Base-by-base conservation (phyloP, 2,329 filamentous ascomycete genomes). In the Neoscytalidium dimidiatum region DNA sequence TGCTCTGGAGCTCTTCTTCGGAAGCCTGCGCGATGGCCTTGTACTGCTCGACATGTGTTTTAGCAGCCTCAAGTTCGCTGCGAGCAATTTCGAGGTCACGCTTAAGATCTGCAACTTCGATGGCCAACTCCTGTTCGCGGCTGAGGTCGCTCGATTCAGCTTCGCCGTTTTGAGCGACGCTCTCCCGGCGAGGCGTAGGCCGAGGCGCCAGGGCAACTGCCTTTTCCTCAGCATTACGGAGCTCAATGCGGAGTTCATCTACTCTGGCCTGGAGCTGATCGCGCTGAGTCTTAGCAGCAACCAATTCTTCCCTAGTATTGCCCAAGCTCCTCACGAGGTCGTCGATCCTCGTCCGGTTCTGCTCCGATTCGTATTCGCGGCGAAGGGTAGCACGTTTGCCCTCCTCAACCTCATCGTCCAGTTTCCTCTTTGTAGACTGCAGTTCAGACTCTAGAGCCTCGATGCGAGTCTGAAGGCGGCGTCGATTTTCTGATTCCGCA, bases 211-310 rank as follows among this genome's bases (percentile, higher is more conserved):
- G 82, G 31, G 93, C 86, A 69, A 91, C 89, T 5, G 92, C 85
- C 58, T 93, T 90, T 77, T 98, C 95, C 75, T 98, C 93, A 0
- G 94, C 92, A 72, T 90, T 93, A 70, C 91, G 90, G 28, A 98
- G 83, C 74, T 98, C 92, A 64, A 96, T 91, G 28, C 90, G 90
- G 63, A 99, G 81, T 79, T 98, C 94, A 69, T 96, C 91, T 3
- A 97, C 92, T 65, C 94, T 87, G 35, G 89, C 87, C 76, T 98
- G 94, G 1, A 99, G 84, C 75, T 97, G 92, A 75, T 98, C 94
- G 53, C 91, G 88, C 52, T 88, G 91, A 1, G 94, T 97, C 82
- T 96, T 97, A 26, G 90, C 88, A 28, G 90, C 89, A 51, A 95
- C 88, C 60, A 96, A 86, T 71, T 97, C 93, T 76, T 98, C 94